phyloP scores from a whole-genome alignment of 345 rosid species.

The Balakata baccata region DNA sequence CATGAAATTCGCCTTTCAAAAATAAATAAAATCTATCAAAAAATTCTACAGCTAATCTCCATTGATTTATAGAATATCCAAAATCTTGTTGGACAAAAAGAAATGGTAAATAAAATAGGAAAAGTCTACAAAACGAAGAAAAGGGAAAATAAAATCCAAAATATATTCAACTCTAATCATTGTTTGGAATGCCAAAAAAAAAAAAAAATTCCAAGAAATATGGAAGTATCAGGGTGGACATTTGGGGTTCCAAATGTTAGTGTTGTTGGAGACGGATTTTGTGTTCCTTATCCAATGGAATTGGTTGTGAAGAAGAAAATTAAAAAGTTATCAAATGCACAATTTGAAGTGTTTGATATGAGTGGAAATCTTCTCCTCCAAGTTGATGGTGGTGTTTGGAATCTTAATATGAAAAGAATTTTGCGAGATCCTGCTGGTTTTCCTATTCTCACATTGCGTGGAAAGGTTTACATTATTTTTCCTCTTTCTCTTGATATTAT shows the following conservation, averaged over 20 bases:
- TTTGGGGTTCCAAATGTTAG: constrained; percentile 31
- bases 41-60: constrained; percentile 3
- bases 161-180: background rate
- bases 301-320: constrained; percentile 45
- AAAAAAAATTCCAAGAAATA: background rate
- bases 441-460: constrained; percentile 49
- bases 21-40: background rate
- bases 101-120: background rate
- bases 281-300: constrained; percentile 54
- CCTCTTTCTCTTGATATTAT: too few species aligned
- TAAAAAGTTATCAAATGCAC: constrained; percentile 36
- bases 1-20: background rate
- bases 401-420: constrained; percentile 42
- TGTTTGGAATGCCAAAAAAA: background rate
- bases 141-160: background rate
- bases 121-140: background rate
- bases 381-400: constrained; percentile 47
- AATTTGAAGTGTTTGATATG: constrained; percentile 43
- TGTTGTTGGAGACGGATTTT: constrained; percentile 49
- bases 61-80: background rate
- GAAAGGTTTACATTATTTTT: constrained; percentile 35
- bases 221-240: constrained; percentile 17
- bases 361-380: constrained; percentile 51
- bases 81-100: background rate
- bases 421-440: constrained; percentile 52